Evolutionary conservation across 2,329 filamentous ascomycete genomes (phyloP), one percentile per base, ranked within the genome.

Genomic region (Dissoconium aciculare): DNA sequence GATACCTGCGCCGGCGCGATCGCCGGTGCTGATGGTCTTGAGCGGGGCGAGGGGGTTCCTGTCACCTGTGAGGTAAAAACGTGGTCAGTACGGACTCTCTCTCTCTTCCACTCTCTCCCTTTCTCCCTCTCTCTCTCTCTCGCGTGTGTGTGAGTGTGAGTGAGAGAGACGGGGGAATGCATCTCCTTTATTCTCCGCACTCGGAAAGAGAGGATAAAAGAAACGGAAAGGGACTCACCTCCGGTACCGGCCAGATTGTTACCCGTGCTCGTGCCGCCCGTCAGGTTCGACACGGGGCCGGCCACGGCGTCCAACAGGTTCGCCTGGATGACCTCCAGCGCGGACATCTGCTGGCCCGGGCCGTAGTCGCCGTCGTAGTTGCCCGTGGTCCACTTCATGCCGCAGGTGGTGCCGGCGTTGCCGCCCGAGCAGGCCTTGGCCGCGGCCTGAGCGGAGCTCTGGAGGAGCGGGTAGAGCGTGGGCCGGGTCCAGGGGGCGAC

Each of bases 321-420:
- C 19, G 57, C 58, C 33, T 58, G 51, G 30, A 72, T 60, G 28
- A 64, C 58, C 28, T 64, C 65, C 5, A 74, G 54, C 0, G 65
- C 67, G 28, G 59, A 62, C 65, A 73, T 69, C 50, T 70, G 63
- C 47, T 71, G 63, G 2, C 67, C 67, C 2, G 69, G 66, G 5
- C 69, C 67, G 8, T 50, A 47, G 1, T 50, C 52, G 3, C 60
- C 56, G 42, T 70, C 67, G 40, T 56, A 61, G 2, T 39, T 45
- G 5, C 45, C 53, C 6, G 49, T 37, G 11, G 45, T 50, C 61
- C 61, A 65, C 11, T 51, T 49, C 19, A 53, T 57, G 3, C 61
- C 61, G 42, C 62, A 65, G 19, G 53, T 59, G 4, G 56, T 55
- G 14, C 62, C 55, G 15, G 64, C 49, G 1, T 39, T 36, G 15